Evolutionary conservation across 176 grass and related monocot genomes (phyloP).

Genomic region (Alopecurus myosuroides): DNA sequence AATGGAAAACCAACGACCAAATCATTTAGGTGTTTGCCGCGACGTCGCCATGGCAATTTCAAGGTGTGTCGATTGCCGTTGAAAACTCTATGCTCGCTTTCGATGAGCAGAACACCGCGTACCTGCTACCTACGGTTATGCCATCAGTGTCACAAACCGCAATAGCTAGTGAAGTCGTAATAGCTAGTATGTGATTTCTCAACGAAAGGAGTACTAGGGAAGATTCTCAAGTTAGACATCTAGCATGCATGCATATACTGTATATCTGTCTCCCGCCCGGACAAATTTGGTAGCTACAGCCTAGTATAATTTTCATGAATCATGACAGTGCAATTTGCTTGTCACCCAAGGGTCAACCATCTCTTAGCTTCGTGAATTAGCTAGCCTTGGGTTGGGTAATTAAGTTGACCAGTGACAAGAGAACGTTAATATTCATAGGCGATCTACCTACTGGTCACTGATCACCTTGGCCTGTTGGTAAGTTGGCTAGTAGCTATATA

Average conservation of each 20-base stretch:
- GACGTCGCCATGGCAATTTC: conserved; percentile 15
- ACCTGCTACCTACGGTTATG: background rate
- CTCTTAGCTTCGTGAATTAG: background rate
- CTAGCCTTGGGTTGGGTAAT: background rate
- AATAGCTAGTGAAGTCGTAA: background rate
- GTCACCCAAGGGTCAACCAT: background rate
- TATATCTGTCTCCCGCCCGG: background rate
- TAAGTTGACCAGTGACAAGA: background rate
- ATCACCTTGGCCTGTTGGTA: background rate
- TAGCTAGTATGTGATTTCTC: background rate
- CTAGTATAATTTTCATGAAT: background rate
- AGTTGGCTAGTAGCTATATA: background rate
- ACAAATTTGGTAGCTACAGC: background rate
- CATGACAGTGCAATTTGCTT: conserved; percentile 4
- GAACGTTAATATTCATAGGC: background rate
- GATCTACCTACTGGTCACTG: background rate
- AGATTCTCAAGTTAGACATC: background rate
- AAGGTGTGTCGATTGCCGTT: background rate
- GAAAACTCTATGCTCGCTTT: background rate
- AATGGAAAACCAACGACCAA: background rate
- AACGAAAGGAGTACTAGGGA: background rate
- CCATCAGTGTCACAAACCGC: background rate
- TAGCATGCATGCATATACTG: background rate
- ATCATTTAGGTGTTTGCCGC: conserved; percentile 1
- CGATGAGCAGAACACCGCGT: background rate